Evolutionary conservation across 257 asterid species (phyloP), one percentile per base, ranked within the genome.

Genomic region (Solanum bulbocastanum): DNA sequence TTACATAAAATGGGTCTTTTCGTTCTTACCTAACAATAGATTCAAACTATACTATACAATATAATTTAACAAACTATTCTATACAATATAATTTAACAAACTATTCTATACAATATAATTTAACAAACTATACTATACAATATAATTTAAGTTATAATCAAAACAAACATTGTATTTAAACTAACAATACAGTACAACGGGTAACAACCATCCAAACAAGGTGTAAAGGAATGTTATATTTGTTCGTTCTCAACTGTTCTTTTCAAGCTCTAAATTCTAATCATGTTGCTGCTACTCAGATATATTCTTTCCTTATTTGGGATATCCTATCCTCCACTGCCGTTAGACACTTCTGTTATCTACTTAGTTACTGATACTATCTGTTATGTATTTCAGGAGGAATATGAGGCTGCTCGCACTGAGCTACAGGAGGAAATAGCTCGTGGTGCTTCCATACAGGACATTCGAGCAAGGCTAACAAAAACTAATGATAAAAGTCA

Each of bases 331-430:
- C 32, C 86, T 30, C 32, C 69, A 82, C 10, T 82, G 40, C 16
- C 4, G 5, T 49, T 81, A 46, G 44, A 49, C 30, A 13, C 18
- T 84, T 79, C 22, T 76, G 33, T 49, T 46, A n/a, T 68, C 81
- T 52, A 30, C 76, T 62, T 56, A 39, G 46, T 79, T 49, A 30
- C 44, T 18, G 69, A 30, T 82, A 32, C 69, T 82, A 25, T 49
- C 22, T 32, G 42, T 49, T 82, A 11, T 82, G 86, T 22, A 33
- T 62, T 74, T 49, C 73, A 97, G 99, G 96, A 91, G 92, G 99
- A 96, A 92, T 97, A 93, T 81, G 99, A 97, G 92, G 99, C 98
- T 3, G 98, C 99, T 89, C 93, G 99, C 89, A 90, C 58, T 92
- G 99, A 97, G 91, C 93, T 97, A 87, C 83, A 92, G 88, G 98